Base-by-base conservation (phyloP, 257 asterid species). In the Capsicum rhomboideum region DNA sequence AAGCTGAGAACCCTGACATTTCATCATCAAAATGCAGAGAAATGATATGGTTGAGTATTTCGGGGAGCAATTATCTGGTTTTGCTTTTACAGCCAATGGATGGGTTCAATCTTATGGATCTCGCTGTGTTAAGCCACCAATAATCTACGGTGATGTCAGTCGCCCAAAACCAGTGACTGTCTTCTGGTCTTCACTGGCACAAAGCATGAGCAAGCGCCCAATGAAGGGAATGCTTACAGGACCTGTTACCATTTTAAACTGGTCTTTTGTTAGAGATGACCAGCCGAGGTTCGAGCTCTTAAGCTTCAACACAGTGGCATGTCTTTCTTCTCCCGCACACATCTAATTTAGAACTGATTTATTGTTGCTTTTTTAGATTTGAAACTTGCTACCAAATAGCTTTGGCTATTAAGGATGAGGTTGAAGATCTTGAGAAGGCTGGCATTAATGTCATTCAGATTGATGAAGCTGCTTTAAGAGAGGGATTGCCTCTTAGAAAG, bases 221-320 rank as follows among this genome's bases (percentile, higher is more conserved):
- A 96, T 96, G 99, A 96, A 94, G 86, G 98, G 99, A 88, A 94
- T 96, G 99, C 99, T 96, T 86, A 96, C 98, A 3, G 98, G 99
- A 84, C 99, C 99, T 1, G 99, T 96, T 31, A 94, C 99, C 85
- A 96, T 96, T 80, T 98, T 96, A 84, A 94, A 96, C 87, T 96
- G 99, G 99, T 96, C 99, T 26, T 96, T 96, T 71, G 99, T 96
- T 10, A 87, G 99, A 84, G 93, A 96, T 42, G 99, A 96, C 90
- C 99, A 93, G 84, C 99, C 97, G 0, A 93, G 99, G 99, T 94
- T 61, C 17, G 29, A 91, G 68, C 72, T 29, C 23, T 53, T 49
- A 0, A 44, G 2, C 55, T 31, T 21, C 28, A 26, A 75, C 59
- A 50, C 23, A 49, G 26, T 26, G 49, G 10, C 26, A 9, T 75